These are phyloP conservation scores for Cryphonectria carpinicola DNA, from an alignment of 2,329 filamentous ascomycete species.

Conservation along the genomic window DNA sequence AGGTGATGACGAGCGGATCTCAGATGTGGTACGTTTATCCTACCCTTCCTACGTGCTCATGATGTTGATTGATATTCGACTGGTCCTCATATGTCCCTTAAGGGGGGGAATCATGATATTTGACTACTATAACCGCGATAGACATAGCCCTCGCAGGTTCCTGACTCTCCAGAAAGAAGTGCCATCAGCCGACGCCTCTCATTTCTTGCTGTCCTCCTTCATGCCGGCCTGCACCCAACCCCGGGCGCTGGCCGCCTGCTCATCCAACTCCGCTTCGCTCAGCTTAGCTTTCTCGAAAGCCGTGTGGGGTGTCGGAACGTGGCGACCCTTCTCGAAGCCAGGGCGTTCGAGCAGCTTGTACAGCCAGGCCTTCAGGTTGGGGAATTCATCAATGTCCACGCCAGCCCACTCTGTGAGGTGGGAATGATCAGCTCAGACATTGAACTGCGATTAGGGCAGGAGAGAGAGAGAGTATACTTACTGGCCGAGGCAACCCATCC, in stretches of 20 bases:
- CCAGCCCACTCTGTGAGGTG: conserved; percentile 60
- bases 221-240: conserved; percentile 68
- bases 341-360: conserved; percentile 70
- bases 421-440: not conserved
- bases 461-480: conserved; percentile 38
- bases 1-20: not conserved
- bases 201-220: conserved; percentile 60
- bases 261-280: conserved; percentile 53
- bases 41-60: not conserved
- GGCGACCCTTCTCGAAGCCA: conserved; percentile 72
- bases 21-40: not conserved
- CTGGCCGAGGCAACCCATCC: conserved; percentile 70
- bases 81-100: not conserved
- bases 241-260: conserved; percentile 50
- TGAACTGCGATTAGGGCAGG: not conserved
- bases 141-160: not conserved
- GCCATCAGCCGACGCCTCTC: not conserved
- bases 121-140: not conserved
- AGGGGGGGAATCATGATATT: not conserved
- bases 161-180: not conserved
- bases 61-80: not conserved
- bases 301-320: conserved; percentile 67
- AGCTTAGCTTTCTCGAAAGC: conserved; percentile 48
- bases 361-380: conserved; percentile 76
- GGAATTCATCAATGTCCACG: conserved; percentile 75